Evolutionary conservation across 257 asterid genomes (phyloP).

Genomic region (Anisodus acutangulus): DNA sequence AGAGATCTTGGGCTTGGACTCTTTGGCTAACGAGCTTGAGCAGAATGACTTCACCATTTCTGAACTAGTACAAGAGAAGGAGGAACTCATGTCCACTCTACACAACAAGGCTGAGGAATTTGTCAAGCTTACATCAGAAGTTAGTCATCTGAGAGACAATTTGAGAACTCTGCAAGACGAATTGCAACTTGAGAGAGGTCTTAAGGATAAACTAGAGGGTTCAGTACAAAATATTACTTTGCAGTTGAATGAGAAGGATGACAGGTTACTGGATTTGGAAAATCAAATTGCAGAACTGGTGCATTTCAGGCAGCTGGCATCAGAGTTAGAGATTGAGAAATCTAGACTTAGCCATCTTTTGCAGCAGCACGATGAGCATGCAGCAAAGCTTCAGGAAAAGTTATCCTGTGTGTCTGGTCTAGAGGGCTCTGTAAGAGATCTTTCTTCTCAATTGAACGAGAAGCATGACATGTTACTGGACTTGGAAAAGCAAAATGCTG

Average conservation of each 20-base stretch:
- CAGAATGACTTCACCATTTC: constrained; percentile 49
- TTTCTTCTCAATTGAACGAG: constrained; percentile 51
- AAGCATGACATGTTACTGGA: constrained; percentile 45
- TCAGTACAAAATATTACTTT: constrained; percentile 58
- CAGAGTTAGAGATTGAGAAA: constrained; percentile 66
- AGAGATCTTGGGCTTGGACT: constrained; percentile 58
- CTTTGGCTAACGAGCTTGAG: constrained; percentile 60
- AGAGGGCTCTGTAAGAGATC: constrained; percentile 57
- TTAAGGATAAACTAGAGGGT: constrained; percentile 57
- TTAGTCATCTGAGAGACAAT: constrained; percentile 53
- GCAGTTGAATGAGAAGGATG: constrained; percentile 51
- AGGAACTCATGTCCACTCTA: constrained; percentile 52
- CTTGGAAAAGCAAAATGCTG: constrained; percentile 55
- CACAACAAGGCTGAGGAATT: constrained; percentile 58
- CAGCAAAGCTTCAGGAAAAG: constrained; percentile 49
- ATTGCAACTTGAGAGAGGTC: constrained; percentile 51
- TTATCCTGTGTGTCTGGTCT: constrained; percentile 47
- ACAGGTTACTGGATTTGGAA: constrained; percentile 44
- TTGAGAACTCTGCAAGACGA: constrained; percentile 53
- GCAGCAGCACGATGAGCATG: constrained; percentile 49
- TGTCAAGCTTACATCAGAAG: constrained; percentile 59
- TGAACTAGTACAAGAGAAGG: constrained; percentile 60
- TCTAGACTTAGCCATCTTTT: constrained; percentile 55
- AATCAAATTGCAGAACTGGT: constrained; percentile 59
- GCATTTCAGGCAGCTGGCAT: constrained; percentile 53